Evolutionary conservation across 2,329 filamentous ascomycete species (phyloP).

Genomic region (Trichoderma arundinaceum): DNA sequence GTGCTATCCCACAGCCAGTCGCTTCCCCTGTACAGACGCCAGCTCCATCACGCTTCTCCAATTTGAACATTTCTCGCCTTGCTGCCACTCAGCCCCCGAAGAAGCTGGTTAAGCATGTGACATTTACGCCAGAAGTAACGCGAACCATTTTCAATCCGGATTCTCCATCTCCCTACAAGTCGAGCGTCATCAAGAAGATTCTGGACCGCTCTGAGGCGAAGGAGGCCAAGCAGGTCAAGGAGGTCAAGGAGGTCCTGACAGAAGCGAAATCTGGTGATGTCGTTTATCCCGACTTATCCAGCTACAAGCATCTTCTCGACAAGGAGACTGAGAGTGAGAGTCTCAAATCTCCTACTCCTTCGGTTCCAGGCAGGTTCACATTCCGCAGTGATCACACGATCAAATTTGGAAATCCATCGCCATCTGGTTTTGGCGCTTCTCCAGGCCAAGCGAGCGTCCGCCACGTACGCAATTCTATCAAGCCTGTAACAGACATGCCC

Average conservation of each 20-base stretch:
- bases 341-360: conserved; percentile 42
- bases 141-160: conserved; percentile 51
- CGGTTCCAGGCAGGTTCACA: conserved; percentile 64
- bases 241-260: conserved; percentile 35
- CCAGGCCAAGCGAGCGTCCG: conserved; percentile 66
- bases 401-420: conserved; percentile 56
- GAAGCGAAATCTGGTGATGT: conserved; percentile 45
- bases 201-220: conserved; percentile 9
- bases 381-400: conserved; percentile 72
- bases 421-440: conserved; percentile 60
- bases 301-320: conserved; percentile 44
- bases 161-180: conserved; percentile 64
- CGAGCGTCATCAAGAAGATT: conserved; percentile 43
- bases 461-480: conserved; percentile 61
- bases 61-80: conserved; percentile 59
- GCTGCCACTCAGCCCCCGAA: conserved; percentile 70
- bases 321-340: conserved; percentile 37
- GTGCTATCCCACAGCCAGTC: conserved; percentile 55
- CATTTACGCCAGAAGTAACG: conserved; percentile 77
- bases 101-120: conserved; percentile 73
- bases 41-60: conserved; percentile 47
- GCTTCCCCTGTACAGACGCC: conserved; percentile 53
- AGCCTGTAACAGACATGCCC: conserved; percentile 55
- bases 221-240: conserved; percentile 26
- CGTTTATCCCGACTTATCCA: conserved; percentile 60